These are phyloP conservation scores for Aspergillus nidulans DNA, from an alignment of 495 filamentous ascomycete species.

Conservation along the genomic window DNA sequence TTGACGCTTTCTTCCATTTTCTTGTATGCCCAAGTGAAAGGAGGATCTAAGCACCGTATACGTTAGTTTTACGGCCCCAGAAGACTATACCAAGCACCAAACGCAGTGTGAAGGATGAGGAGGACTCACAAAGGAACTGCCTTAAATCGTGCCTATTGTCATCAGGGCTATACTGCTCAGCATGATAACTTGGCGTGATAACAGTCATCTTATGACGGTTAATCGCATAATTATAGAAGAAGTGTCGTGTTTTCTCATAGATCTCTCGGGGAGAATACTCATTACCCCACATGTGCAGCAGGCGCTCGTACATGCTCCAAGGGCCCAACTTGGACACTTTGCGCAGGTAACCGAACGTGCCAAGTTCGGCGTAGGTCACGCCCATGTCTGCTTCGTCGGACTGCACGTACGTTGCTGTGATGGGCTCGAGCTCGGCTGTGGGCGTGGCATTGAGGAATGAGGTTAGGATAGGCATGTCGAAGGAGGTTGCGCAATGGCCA, in stretches of 20 bases:
- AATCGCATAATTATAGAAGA: conserved; percentile 54
- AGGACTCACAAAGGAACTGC: conserved; percentile 47
- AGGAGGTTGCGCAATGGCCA: conserved; percentile 55
- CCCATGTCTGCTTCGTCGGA: conserved; percentile 75
- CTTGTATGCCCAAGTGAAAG: conserved; percentile 39
- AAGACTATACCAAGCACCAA: not conserved
- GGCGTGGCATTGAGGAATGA: conserved; percentile 72
- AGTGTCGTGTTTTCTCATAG: conserved; percentile 61
- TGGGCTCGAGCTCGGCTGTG: conserved; percentile 81
- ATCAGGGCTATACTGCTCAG: conserved; percentile 54
- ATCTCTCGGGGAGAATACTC: conserved; percentile 42
- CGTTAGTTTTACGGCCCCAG: not conserved
- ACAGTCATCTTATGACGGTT: conserved; percentile 68
- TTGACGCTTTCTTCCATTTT: conserved; percentile 40
- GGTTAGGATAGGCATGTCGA: conserved; percentile 66
- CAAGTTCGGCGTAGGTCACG: conserved; percentile 51
- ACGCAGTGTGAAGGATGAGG: not conserved
- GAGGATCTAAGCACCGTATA: conserved; percentile 23
- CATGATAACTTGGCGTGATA: conserved; percentile 57
- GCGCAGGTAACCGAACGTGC: conserved; percentile 59
- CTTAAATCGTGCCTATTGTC: conserved; percentile 67
- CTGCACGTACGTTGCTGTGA: conserved; percentile 52
- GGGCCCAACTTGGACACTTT: conserved; percentile 72
- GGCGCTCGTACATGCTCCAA: conserved; percentile 62
- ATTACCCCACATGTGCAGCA: conserved; percentile 67